Conservation (phyloP, 1,284 basidiomycete species). For the Papiliotrema terrestris region DNA sequence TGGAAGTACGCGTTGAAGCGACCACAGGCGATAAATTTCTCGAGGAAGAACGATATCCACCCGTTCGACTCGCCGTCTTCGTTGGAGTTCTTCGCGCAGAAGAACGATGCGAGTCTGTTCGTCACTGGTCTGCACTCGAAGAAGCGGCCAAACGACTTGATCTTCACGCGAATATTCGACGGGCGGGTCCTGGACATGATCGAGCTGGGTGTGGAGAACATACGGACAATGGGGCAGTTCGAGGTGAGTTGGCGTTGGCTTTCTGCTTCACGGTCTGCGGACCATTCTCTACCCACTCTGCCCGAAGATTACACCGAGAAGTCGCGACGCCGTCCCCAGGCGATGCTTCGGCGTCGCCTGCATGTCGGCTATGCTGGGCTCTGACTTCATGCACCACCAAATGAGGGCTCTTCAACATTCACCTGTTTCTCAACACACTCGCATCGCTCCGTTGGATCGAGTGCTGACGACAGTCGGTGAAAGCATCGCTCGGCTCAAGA, state of each 20-base stretch:
- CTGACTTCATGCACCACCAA: conserved; percentile 5
- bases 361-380: conserved; percentile 1
- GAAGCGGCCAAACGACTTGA: conserved; percentile 86
- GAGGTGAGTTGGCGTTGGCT: conserved; percentile 59
- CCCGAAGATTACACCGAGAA: not conserved
- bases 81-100: conserved; percentile 86
- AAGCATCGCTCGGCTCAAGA: conserved; percentile 85
- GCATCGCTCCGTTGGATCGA: not conserved
- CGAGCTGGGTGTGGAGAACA: conserved; percentile 83
- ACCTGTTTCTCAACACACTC: not conserved
- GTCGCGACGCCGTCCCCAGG: not conserved
- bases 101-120: conserved; percentile 94
- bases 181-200: conserved; percentile 87
- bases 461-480: conserved; percentile 60
- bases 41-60: conserved; percentile 87
- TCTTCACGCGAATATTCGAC: conserved; percentile 85
- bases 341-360: not conserved
- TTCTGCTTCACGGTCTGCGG: not conserved
- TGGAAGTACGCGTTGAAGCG: conserved; percentile 82
- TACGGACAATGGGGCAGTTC: conserved; percentile 73
- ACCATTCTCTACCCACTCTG: not conserved
- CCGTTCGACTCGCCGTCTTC: conserved; percentile 84
- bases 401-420: not conserved
- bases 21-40: conserved; percentile 84
- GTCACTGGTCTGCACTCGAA: conserved; percentile 89